Evolutionary conservation across 2,329 filamentous ascomycete species (phyloP), one percentile per base, ranked within the genome.

Genomic region (Dactylonectria estremocensis): DNA sequence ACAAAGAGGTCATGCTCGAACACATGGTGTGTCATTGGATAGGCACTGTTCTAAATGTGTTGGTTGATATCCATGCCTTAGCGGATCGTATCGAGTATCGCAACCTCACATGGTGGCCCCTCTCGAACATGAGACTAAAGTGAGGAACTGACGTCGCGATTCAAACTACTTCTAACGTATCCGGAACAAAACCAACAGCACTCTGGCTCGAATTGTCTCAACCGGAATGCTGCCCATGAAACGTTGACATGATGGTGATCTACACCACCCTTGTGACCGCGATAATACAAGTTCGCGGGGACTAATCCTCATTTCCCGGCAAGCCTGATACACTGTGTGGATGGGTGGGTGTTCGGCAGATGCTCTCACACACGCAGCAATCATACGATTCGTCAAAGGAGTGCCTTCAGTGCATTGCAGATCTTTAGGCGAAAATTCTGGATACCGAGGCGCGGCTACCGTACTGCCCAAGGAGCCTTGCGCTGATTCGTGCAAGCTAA

Each of bases 251-350:
- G 57, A 58, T 56, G 53, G 52, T 24, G 55, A 59, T 69, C 61
- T 67, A 35, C 55, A 40, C 37, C 16, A 31, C n/a, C 49, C 18
- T 9, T 31, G 18, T 40, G 73, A 61, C 66, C 71, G 66, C 69
- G 65, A 70, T 65, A 74, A 72, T 69, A 70, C 71, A 63, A 45
- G 40, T 59, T 53, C 61, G 62, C 67, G 49, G 62, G 63, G 64
- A 46, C 66, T 43, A 67, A 14, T 60, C 64, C 66, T 72, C 66
- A 72, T 72, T 72, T 70, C 69, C 64, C 63, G 49, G 66, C 57
- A 72, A 63, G 45, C 49, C 49, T 35, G n/a, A 31, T 16, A n/a
- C 31, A 10, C 35, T 14, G 43, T 54, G 56, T 57, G 56, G 57
- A 61, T 35, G 61, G 56, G 52, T 62, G 64, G 53, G 33, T 52